phyloP scores from a whole-genome alignment of 192 early-diverging fungal genomes.

The Mycoemilia scoparia region DNA sequence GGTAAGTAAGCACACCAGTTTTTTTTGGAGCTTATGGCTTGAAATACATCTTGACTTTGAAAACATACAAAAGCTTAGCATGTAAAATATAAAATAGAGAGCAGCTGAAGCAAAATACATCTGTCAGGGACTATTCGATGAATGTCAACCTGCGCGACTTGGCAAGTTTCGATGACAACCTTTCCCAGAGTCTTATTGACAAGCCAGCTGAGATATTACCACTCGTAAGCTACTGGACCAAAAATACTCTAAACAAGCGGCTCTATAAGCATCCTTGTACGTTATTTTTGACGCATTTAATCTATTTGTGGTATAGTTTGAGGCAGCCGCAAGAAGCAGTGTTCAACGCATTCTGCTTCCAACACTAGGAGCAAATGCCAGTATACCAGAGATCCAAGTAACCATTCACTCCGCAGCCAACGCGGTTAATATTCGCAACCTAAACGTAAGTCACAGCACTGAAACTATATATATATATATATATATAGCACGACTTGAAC shows the following conservation, averaged over 20 bases:
- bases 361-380: constrained; percentile 31
- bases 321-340: constrained; percentile 59
- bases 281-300: constrained; percentile 2
- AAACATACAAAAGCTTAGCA: background rate
- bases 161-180: constrained; percentile 61
- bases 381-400: constrained; percentile 76
- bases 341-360: constrained; percentile 52
- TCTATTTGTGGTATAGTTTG: constrained; percentile 54
- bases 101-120: constrained; percentile 71
- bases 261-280: constrained; percentile 31
- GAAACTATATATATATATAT: no score
- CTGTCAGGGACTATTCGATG: constrained; percentile 54
- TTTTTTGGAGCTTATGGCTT: constrained; percentile 17
- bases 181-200: constrained; percentile 62
- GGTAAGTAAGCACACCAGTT: no score
- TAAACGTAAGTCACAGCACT: constrained; percentile 59
- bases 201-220: constrained; percentile 66
- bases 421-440: constrained; percentile 70
- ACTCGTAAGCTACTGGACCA: no score
- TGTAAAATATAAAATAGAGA: no score
- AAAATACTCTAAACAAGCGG: no score
- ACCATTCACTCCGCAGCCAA: constrained; percentile 67
- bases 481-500: no score
- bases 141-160: constrained; percentile 81
- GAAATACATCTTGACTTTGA: background rate